phyloP scores from a whole-genome alignment of 106 monocot genomes.

The Dendrobium nobile region DNA sequence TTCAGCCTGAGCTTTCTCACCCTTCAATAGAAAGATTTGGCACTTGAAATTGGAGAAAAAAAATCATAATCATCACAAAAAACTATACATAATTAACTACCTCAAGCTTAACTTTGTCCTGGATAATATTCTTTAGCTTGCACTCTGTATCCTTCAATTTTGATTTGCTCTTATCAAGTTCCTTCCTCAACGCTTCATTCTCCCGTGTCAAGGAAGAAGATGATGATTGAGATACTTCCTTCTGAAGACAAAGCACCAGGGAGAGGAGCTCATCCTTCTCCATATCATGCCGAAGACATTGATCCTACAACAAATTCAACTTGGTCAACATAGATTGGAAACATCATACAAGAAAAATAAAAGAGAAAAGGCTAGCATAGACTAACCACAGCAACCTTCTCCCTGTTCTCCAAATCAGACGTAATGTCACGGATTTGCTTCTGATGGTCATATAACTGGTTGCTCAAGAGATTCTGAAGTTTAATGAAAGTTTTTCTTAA shows the following conservation, averaged over 20 bases:
- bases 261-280: slow-evolving; percentile 67
- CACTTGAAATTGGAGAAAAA: background rate
- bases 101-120: slow-evolving; percentile 92
- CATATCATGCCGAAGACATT: slow-evolving; percentile 41
- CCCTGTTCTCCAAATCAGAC: slow-evolving; percentile 20
- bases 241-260: slow-evolving; percentile 54
- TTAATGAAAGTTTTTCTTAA: slow-evolving; percentile 1
- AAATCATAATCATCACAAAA: background rate
- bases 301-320: slow-evolving; percentile 38
- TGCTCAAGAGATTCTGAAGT: slow-evolving; percentile 38
- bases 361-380: background rate
- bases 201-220: slow-evolving; percentile 58
- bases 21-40: slow-evolving; percentile 30
- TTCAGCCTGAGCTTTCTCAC: slow-evolving; percentile 74
- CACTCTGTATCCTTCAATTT: slow-evolving; percentile 86
- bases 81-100: slow-evolving; percentile 20
- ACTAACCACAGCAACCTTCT: slow-evolving; percentile 58
- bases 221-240: slow-evolving; percentile 56
- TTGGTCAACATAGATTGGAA: background rate
- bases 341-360: slow-evolving; percentile 1
- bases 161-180: slow-evolving; percentile 66
- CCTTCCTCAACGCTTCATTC: slow-evolving; percentile 76
- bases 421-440: slow-evolving; percentile 43
- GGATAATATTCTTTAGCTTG: slow-evolving; percentile 75
- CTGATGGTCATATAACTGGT: slow-evolving; percentile 22